Evolutionary conservation across 1,139 yeast genomes (phyloP).

Genomic region (Wickerhamiella pararugosa): DNA sequence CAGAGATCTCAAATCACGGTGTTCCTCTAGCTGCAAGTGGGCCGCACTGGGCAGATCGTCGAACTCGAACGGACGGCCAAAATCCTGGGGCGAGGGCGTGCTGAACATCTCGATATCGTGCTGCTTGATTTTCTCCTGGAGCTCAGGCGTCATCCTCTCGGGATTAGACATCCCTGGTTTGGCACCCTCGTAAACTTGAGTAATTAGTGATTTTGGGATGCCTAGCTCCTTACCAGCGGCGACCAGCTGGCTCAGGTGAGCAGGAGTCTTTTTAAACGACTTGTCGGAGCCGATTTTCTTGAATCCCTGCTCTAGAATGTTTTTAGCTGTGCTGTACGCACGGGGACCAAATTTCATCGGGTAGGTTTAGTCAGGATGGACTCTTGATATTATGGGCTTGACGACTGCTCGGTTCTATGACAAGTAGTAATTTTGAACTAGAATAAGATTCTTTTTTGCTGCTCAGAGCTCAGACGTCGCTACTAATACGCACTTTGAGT

Average conservation of each 20-base stretch:
- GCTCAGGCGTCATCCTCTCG: neutral
- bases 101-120: constrained; percentile 15
- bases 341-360: neutral
- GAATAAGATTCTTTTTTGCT: no score
- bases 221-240: constrained; percentile 23
- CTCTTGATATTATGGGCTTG: no score
- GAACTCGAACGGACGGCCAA: constrained; percentile 29
- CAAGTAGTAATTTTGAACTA: no score
- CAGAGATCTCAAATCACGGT: constrained; percentile 43
- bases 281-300: constrained; percentile 20
- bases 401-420: no score
- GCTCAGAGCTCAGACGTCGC: no score
- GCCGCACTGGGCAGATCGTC: constrained; percentile 51
- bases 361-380: no score
- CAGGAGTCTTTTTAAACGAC: constrained; percentile 20
- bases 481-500: no score
- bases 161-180: constrained; percentile 11
- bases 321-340: constrained; percentile 13
- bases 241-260: constrained; percentile 19
- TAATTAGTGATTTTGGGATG: constrained; percentile 18
- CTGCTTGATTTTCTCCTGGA: constrained; percentile 10
- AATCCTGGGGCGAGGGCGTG: constrained; percentile 18
- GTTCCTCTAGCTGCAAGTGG: constrained; percentile 45
- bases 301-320: constrained; percentile 23
- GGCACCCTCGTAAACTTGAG: constrained; percentile 21